Conservation (phyloP, 2,329 filamentous ascomycete genomes). For the Aspergillus sojae region DNA sequence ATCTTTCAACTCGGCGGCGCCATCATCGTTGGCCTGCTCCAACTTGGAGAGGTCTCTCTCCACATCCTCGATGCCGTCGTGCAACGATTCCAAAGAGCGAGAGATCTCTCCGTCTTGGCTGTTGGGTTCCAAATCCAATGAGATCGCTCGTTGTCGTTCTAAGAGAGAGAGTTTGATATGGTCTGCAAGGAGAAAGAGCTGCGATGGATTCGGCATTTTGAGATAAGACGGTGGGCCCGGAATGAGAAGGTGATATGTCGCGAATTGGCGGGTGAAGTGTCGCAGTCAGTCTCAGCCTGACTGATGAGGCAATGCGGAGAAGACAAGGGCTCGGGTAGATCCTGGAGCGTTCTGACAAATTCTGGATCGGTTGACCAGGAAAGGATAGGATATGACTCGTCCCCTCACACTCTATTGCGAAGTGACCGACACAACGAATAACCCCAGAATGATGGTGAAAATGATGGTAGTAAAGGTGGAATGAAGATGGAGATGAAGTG, state of each 20-base stretch:
- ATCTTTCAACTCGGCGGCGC: conserved; percentile 59
- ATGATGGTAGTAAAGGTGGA: not conserved
- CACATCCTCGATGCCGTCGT: conserved; percentile 74
- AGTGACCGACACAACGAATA: not conserved
- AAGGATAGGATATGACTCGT: not conserved
- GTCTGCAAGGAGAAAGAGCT: conserved; percentile 90
- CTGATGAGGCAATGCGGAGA: conserved; percentile 13
- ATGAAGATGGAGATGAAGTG: conserved; percentile 5
- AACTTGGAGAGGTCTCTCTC: conserved; percentile 66
- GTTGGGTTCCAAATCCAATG: conserved; percentile 74
- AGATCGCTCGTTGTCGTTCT: conserved; percentile 84
- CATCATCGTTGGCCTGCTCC: conserved; percentile 57
- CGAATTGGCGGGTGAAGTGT: conserved; percentile 8
- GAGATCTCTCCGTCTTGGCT: conserved; percentile 88
- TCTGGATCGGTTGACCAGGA: conserved; percentile 5
- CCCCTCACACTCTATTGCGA: not conserved
- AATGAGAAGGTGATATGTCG: not conserved
- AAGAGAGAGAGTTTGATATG: conserved; percentile 95
- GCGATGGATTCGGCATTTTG: conserved; percentile 60
- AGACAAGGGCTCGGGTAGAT: conserved; percentile 1
- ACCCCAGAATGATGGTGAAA: not conserved
- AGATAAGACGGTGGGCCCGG: conserved; percentile 12
- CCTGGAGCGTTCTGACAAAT: not conserved
- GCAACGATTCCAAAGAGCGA: conserved; percentile 82
- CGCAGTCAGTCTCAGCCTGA: conserved; percentile 5